Percentiles rank a stretch among this genome's conserved stretches.
Conservation (phyloP, 495 filamentous ascomycete genomes). For the Filosporella fistucella region DNA sequence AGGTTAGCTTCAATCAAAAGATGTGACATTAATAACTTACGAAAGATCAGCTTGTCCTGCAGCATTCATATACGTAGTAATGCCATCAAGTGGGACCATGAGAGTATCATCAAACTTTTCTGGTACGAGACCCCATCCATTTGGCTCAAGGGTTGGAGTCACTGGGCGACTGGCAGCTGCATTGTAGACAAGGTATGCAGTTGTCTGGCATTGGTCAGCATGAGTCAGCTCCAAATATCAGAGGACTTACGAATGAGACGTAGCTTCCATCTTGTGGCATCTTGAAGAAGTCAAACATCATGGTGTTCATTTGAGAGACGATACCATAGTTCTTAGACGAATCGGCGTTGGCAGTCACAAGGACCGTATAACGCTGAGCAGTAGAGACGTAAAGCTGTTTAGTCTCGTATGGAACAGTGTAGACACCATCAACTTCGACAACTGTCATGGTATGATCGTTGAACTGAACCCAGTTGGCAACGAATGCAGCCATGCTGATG, state of each 20-base stretch:
- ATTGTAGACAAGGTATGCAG: slow-evolving; percentile 8
- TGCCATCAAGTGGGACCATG: slow-evolving; percentile 2
- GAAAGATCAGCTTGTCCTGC: neutral
- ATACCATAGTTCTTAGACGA: neutral
- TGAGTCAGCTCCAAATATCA: neutral
- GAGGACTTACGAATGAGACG: slow-evolving; percentile 1
- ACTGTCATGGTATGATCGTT: slow-evolving; percentile 56
- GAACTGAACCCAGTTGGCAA: slow-evolving; percentile 58
- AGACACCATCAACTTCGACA: slow-evolving; percentile 43
- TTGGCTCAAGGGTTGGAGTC: neutral
- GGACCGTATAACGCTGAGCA: slow-evolving; percentile 63
- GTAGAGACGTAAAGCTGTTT: slow-evolving; percentile 40
- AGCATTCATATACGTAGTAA: neutral
- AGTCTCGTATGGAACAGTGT: slow-evolving; percentile 27
- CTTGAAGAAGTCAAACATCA: neutral
- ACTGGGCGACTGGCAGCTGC: neutral
- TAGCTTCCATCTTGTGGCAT: neutral
- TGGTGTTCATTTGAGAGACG: neutral
- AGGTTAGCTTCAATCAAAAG: neutral
- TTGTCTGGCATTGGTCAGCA: neutral
- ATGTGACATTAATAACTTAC: neutral
- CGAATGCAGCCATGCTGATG: slow-evolving; percentile 65
- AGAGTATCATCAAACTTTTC: slow-evolving; percentile 1
- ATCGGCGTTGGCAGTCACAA: slow-evolving; percentile 29
- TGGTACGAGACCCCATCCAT: neutral